A percentile compares a stretch with the other conserved stretches of the same genome.
Conservation (phyloP, 805 yeast genomes). For the Candida mattraensis region DNA sequence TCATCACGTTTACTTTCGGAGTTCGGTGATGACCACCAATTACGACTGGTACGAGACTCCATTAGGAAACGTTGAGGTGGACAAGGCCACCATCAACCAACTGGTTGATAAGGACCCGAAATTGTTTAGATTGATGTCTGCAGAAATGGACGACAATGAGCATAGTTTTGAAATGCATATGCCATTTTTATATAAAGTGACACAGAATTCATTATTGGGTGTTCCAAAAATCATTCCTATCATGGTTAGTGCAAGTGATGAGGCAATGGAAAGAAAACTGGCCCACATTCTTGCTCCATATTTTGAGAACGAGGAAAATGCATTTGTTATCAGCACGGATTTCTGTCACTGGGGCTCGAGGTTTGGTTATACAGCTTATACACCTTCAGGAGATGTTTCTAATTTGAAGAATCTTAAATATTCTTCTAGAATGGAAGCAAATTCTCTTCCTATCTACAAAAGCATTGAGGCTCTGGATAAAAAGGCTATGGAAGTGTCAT, state of each 20-base stretch:
- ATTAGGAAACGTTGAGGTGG: constrained; percentile 71
- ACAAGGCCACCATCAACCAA: constrained; percentile 42
- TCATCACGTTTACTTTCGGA: constrained; percentile 79
- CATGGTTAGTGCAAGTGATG: constrained; percentile 65
- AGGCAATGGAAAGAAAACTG: constrained; percentile 41
- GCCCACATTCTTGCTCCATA: constrained; percentile 53
- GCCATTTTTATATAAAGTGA: constrained; percentile 62
- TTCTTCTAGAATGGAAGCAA: constrained; percentile 10
- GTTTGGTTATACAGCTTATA: constrained; percentile 58
- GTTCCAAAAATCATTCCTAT: constrained; percentile 68
- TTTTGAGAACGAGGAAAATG: constrained; percentile 52
- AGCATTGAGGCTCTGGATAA: constrained; percentile 76
- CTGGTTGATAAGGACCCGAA: constrained; percentile 37
- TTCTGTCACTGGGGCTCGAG: constrained; percentile 93
- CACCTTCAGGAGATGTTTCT: constrained; percentile 35
- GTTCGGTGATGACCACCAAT: constrained; percentile 52
- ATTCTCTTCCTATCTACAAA: constrained; percentile 54
- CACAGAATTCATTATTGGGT: constrained; percentile 31
- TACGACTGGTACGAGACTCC: constrained; percentile 75
- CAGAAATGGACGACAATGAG: constrained; percentile 71
- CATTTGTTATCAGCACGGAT: constrained; percentile 83
- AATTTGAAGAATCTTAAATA: constrained; percentile 14
- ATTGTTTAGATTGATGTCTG: constrained; percentile 55
- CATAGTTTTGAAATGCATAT: constrained; percentile 95
- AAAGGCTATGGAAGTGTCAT: constrained; percentile 62